Conservation (phyloP, 2,329 filamentous ascomycete species). For the Penicillium sp. region DNA sequence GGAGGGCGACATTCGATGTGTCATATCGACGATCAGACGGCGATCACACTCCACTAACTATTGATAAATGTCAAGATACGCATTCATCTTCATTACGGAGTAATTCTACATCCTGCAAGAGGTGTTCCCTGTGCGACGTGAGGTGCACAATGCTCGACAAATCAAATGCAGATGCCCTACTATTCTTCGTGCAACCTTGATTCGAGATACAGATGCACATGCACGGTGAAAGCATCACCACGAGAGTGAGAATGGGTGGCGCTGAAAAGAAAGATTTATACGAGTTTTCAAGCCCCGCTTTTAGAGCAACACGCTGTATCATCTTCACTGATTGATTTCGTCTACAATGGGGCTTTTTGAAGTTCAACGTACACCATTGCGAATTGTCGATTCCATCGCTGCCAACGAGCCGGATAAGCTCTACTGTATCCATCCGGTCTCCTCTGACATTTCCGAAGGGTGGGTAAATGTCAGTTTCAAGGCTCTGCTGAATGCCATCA, state of each 20-base stretch:
- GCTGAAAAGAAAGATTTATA: background rate
- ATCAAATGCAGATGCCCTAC: background rate
- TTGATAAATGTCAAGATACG: background rate
- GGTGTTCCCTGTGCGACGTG: background rate
- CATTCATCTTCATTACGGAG: background rate
- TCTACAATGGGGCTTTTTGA: background rate
- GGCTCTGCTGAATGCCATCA: conserved; percentile 7
- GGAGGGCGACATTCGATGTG: background rate
- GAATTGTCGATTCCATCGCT: conserved; percentile 3
- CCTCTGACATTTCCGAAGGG: conserved; percentile 8
- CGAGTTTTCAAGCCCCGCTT: too few species aligned
- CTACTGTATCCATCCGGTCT: conserved; percentile 16
- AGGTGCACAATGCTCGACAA: background rate
- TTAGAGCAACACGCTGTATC: too few species aligned
- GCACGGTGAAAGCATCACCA: background rate
- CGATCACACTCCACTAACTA: background rate
- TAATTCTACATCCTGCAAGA: background rate
- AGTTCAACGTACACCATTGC: background rate
- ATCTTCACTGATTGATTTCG: too few species aligned
- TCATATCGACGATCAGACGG: background rate
- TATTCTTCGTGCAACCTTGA: background rate
- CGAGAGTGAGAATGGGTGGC: background rate
- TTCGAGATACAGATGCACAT: background rate
- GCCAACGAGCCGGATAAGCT: conserved; percentile 2
- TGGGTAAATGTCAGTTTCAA: conserved; percentile 13